Conservation (phyloP, 495 filamentous ascomycete genomes). For the Hypoxylon intermedium region DNA sequence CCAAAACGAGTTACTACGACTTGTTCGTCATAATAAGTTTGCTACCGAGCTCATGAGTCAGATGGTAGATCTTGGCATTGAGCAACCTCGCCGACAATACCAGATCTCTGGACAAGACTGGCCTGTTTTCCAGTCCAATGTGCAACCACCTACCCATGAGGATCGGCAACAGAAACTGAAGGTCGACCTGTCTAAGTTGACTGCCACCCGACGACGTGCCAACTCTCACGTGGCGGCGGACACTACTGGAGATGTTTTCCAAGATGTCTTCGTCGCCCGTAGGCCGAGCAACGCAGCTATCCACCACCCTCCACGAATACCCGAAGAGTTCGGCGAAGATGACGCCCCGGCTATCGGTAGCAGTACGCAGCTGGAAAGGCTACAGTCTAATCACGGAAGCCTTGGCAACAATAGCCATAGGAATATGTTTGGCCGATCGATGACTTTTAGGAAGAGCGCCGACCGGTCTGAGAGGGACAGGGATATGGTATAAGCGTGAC, state of each 20-base stretch:
- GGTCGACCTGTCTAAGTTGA: constrained; percentile 35
- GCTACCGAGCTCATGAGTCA: constrained; percentile 90
- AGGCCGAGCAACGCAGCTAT: constrained; percentile 26
- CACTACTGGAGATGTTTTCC: constrained; percentile 36
- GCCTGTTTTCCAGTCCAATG: constrained; percentile 56
- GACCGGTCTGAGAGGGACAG: constrained; percentile 30
- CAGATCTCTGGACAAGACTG: constrained; percentile 64
- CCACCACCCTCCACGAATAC: constrained; percentile 34
- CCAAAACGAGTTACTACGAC: constrained; percentile 90
- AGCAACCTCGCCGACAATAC: constrained; percentile 80
- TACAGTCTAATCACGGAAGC: constrained; percentile 22
- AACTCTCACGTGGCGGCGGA: constrained; percentile 29
- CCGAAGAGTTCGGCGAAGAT: constrained; percentile 34
- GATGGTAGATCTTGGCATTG: constrained; percentile 83
- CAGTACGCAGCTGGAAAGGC: constrained; percentile 24
- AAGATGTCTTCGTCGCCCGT: constrained; percentile 41
- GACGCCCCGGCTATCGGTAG: constrained; percentile 15
- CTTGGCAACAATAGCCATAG: constrained; percentile 18
- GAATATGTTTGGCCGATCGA: constrained; percentile 21
- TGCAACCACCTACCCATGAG: constrained; percentile 45
- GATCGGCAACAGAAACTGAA: constrained; percentile 10
- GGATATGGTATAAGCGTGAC: constrained; percentile 32
- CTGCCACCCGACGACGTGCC: constrained; percentile 40
- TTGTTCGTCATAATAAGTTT: constrained; percentile 92
- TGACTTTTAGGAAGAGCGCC: constrained; percentile 19